A percentile compares a stretch with the other conserved stretches of the same genome.
These are phyloP conservation scores for Wallacemonas sp. DNA, from an alignment of 208 protist genomes.

Conservation along the genomic window DNA sequence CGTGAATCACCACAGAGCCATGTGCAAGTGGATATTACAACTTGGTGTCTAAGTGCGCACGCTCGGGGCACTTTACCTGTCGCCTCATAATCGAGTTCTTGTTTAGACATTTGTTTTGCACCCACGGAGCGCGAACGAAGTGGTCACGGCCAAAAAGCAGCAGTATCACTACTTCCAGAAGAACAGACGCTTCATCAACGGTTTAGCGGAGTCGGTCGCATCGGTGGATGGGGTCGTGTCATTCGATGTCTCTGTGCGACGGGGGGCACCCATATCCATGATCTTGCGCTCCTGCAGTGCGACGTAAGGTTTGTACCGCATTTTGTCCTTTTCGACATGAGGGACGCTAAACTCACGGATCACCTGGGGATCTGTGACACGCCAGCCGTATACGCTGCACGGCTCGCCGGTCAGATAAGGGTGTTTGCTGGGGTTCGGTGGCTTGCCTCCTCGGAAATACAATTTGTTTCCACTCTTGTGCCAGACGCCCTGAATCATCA, in stretches of 20 bases:
- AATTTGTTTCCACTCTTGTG: constrained; percentile 89
- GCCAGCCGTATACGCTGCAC: constrained; percentile 90
- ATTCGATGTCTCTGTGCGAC: constrained; percentile 13
- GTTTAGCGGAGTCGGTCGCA: constrained; percentile 45
- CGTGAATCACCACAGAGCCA: too few species aligned
- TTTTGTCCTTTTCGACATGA: constrained; percentile 59
- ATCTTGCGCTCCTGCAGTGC: constrained; percentile 85
- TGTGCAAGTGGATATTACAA: too few species aligned
- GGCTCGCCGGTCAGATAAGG: constrained; percentile 89
- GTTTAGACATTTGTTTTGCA: too few species aligned
- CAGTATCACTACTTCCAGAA: constrained; percentile 79
- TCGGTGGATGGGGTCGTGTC: background rate
- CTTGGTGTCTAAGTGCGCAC: too few species aligned
- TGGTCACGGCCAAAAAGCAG: too few species aligned
- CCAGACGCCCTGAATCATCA: constrained; percentile 92
- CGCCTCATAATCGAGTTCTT: too few species aligned
- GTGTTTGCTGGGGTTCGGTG: constrained; percentile 85
- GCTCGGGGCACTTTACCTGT: too few species aligned
- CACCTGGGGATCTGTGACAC: constrained; percentile 71
- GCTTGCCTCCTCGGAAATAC: constrained; percentile 89
- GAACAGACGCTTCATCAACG: constrained; percentile 84
- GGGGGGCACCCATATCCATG: constrained; percentile 31
- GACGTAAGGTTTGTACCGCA: constrained; percentile 86
- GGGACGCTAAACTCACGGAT: constrained; percentile 86
- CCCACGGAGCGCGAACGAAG: too few species aligned